Base-by-base conservation (phyloP, 805 yeast genomes). In the Starmera pachycereana region DNA sequence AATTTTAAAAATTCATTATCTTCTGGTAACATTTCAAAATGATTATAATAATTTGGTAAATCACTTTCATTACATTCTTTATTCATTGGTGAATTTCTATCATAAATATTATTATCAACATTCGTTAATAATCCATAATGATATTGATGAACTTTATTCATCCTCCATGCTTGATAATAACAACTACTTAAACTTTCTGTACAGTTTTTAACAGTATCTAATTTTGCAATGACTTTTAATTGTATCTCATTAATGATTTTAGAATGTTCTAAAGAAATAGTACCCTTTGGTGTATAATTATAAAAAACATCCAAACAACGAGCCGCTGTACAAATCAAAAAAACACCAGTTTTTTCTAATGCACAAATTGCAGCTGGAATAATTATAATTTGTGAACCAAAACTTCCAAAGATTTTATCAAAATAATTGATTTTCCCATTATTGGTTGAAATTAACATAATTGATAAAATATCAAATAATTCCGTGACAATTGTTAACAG, bases 121-220 rank as follows among this genome's bases (percentile, higher is more conserved):
- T 60, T 54, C 0, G 44, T 54, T 10, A 74, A 41, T 5, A 69
- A 39, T 19, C 57, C 60, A 11, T 68, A 46, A 16, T 76, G 49
- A 35, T 62, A 67, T 6, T 55, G 55, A 38, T 72, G 74, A 1
- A 74, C 72, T 44, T 75, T 77, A 18, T 69, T 61, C 32, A 75
- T 60, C 54, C 78, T 67, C 86, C 86, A 79, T 1, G 83, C 77
- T 51, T 74, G 76, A 50, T 75, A 79, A 49, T 76, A 76, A 34
- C 70, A 59, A n/a, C 67, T 65, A 36, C 79, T 70, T 41, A 79
- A 56, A 29, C 63, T 55, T 14, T 69, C 61, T 38, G 64, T 54
- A 12, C 68, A 60, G 25, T 58, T 54, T 5, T 61, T 47, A 28
- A 62, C 52, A 22, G 46, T 44, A 33, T 56, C 58, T 38, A 58